Evolutionary conservation across 352 stramenopile species (phyloP).

Genomic region (Thalassiosira livingstoniorum): DNA sequence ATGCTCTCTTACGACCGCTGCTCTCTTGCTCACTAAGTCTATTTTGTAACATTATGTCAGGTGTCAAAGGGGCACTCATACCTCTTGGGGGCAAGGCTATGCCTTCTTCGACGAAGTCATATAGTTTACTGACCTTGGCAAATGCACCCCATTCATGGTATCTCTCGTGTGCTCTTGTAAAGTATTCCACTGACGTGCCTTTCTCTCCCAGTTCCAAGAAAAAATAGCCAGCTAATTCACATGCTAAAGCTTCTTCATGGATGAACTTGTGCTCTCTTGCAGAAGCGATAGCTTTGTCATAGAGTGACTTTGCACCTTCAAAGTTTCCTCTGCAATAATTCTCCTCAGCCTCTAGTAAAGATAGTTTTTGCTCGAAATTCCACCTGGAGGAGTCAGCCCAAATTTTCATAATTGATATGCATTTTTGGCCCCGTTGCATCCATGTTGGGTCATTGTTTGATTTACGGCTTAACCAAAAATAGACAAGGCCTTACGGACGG

Average conservation of each 20-base stretch:
- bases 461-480: constrained; percentile 14
- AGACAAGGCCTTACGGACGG: constrained; percentile 8
- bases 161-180: constrained; percentile 10
- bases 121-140: background rate
- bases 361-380: constrained; percentile 23
- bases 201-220: background rate
- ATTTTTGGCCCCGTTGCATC: background rate
- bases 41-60: too few relatives aligned
- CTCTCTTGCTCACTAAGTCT: too few relatives aligned
- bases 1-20: too few relatives aligned
- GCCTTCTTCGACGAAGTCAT: constrained; percentile 7
- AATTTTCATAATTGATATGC: background rate
- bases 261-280: constrained; percentile 16
- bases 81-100: too few relatives aligned
- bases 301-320: constrained; percentile 19
- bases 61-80: too few relatives aligned
- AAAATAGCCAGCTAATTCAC: constrained; percentile 10
- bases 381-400: background rate
- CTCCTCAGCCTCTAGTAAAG: constrained; percentile 31
- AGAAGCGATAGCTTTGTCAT: constrained; percentile 27
- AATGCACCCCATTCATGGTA: constrained; percentile 25
- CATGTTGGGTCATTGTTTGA: background rate
- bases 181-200: constrained; percentile 4
- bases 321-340: constrained; percentile 5
- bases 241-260: constrained; percentile 20